Evolutionary conservation across 2,329 filamentous ascomycete genomes (phyloP).

Genomic region (Cryphonectria parasitica): DNA sequence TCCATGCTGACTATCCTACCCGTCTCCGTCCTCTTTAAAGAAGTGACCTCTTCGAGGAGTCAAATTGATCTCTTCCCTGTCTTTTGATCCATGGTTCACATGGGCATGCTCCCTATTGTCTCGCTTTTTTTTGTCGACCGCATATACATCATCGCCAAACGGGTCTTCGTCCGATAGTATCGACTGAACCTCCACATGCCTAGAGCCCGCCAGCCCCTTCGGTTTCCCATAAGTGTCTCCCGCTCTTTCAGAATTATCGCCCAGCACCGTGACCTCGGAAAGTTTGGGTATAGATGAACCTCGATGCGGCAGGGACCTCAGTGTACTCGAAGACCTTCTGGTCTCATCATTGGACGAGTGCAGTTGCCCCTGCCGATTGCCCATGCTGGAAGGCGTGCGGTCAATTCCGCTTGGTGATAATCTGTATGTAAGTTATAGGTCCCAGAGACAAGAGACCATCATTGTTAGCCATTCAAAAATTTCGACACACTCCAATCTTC

Average conservation of each 20-base stretch:
- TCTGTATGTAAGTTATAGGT: neutral
- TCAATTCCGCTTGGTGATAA: neutral
- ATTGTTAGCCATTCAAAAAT: neutral
- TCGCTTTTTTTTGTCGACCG: neutral
- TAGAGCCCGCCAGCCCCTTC: neutral
- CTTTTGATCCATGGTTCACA: neutral
- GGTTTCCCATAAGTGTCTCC: neutral
- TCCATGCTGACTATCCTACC: neutral
- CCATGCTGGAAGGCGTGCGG: neutral
- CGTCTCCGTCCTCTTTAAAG: neutral
- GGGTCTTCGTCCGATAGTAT: neutral
- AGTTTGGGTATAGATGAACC: neutral
- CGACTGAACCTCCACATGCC: neutral
- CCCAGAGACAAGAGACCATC: neutral
- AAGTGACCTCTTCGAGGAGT: conserved; percentile 5
- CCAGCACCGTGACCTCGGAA: neutral
- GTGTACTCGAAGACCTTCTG: neutral
- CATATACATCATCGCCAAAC: neutral
- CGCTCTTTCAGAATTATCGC: neutral
- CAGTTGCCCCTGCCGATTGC: neutral
- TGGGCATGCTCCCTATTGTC: neutral
- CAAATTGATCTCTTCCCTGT: neutral
- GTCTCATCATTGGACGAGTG: neutral
- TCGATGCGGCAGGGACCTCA: neutral
- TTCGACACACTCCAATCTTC: neutral